phyloP scores from a whole-genome alignment of 768 basidiomycete species.

The Amanita molliuscula region DNA sequence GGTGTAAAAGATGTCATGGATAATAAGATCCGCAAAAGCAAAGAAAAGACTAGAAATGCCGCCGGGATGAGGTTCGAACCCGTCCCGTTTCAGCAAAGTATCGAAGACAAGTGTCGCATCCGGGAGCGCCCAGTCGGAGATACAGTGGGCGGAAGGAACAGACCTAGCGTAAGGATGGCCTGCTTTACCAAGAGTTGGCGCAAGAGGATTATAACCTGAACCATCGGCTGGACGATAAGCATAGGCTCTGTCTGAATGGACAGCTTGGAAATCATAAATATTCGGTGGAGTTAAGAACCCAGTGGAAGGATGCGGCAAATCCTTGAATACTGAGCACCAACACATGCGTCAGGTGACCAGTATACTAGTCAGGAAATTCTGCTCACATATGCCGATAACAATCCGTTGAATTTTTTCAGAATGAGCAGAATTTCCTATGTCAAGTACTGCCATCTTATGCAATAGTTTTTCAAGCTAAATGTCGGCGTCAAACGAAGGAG shows the following conservation, averaged over 20 bases:
- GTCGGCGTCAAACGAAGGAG: slow-evolving; percentile 4
- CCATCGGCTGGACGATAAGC: slow-evolving; percentile 52
- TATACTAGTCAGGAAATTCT: not conserved
- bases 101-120: slow-evolving; percentile 66
- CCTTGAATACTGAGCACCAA: slow-evolving; percentile 51
- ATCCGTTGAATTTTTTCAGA: slow-evolving; percentile 34
- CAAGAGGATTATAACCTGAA: slow-evolving; percentile 44
- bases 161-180: slow-evolving; percentile 60
- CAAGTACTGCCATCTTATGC: slow-evolving; percentile 45
- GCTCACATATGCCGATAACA: slow-evolving; percentile 49
- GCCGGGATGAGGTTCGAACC: slow-evolving; percentile 46
- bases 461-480: slow-evolving; percentile 56
- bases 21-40: slow-evolving; percentile 69
- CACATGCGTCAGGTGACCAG: slow-evolving; percentile 11
- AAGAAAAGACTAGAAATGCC: slow-evolving; percentile 71
- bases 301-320: slow-evolving; percentile 66
- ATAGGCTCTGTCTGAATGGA: slow-evolving; percentile 21
- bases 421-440: slow-evolving; percentile 12
- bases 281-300: slow-evolving; percentile 28
- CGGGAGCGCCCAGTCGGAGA: slow-evolving; percentile 40
- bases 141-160: slow-evolving; percentile 37
- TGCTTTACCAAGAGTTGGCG: slow-evolving; percentile 48
- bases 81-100: slow-evolving; percentile 42
- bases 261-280: not conserved
- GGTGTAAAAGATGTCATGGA: slow-evolving; percentile 62